Evolutionary conservation across 1,284 basidiomycete genomes (phyloP), one percentile per base, ranked within the genome.

Genomic region (Trichosporon asahii): DNA sequence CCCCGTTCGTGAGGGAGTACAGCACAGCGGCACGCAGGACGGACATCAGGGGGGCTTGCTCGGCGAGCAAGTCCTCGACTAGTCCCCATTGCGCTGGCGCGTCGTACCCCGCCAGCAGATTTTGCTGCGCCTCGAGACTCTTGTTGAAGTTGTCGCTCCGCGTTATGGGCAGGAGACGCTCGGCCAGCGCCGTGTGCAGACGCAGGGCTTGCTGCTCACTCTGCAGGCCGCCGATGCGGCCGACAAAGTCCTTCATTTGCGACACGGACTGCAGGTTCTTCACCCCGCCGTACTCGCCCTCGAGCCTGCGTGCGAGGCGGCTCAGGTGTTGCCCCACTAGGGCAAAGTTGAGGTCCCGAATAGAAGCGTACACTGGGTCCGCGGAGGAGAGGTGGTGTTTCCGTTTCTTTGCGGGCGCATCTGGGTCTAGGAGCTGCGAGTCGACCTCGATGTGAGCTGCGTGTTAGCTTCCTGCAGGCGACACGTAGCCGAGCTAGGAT

Each of bases 111-210:
- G 95, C 93, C 15, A 99, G 88, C 31, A 98, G 87, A 82, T 98
- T 98, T 82, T 99, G 97, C 80, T 99, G 96, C 21, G 97, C 92
- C 85, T 99, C 96, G 11, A 99, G 86, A 23, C 90, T 91, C 78
- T 90, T 91, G 83, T 94, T 94, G 85, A 99, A 99, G 67, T 90
- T 86, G 49, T 96, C 92, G n/a, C 90, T 91, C 68, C 89, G 87
- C 1, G 95, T 98, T 74, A 90, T 85, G 14, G 90, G 89, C 76
- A 95, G 89, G 60, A 99, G 87, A 79, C 93, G 85, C 83, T 99
- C 97, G n/a, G 94, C 95, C 46, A 99, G 82, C 15, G 91, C 91
- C 65, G 95, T 99, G 82, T 99, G 96, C 67, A 98, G 85, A 69
- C 91, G 87, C 72, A 99, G 83, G 49, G 91, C 89, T 78, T 95